These are phyloP conservation scores for Ustilago nuda DNA, from an alignment of 1,284 basidiomycete species.

Conservation along the genomic window DNA sequence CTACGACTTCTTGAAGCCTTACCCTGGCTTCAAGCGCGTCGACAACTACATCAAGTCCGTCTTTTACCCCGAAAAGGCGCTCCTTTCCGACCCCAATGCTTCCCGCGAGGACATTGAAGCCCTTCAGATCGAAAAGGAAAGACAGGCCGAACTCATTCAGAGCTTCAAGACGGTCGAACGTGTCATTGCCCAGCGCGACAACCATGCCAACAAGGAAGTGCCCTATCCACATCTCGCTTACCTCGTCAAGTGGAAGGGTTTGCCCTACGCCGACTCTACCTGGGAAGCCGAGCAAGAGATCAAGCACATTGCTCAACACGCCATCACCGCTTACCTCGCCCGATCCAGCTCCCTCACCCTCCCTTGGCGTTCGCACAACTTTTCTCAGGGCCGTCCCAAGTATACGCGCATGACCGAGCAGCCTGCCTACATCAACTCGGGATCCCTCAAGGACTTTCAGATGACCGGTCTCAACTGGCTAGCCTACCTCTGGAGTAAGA, in stretches of 20 bases:
- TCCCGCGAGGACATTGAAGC: slow-evolving; percentile 90
- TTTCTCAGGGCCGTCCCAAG: slow-evolving; percentile 79
- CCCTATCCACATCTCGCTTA: slow-evolving; percentile 79
- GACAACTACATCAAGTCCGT: slow-evolving; percentile 97
- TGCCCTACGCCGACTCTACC: slow-evolving; percentile 94
- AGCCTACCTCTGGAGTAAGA: slow-evolving; percentile 92
- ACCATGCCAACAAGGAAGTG: slow-evolving; percentile 73
- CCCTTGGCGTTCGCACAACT: slow-evolving; percentile 84
- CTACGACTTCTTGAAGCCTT: slow-evolving; percentile 88
- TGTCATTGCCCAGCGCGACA: slow-evolving; percentile 85
- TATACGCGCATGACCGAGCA: slow-evolving; percentile 90
- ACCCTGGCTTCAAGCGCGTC: slow-evolving; percentile 92
- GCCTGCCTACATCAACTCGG: slow-evolving; percentile 84
- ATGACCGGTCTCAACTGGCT: slow-evolving; percentile 98
- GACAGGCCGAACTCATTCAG: slow-evolving; percentile 88
- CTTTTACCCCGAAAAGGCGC: slow-evolving; percentile 78
- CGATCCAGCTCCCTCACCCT: slow-evolving; percentile 84
- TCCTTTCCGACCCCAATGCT: slow-evolving; percentile 77
- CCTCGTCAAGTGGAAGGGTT: slow-evolving; percentile 96
- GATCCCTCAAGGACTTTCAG: slow-evolving; percentile 96
- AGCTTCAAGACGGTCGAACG: slow-evolving; percentile 92
- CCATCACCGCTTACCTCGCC: slow-evolving; percentile 83
- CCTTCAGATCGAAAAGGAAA: slow-evolving; percentile 82
- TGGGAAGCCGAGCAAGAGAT: slow-evolving; percentile 88
- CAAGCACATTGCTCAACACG: slow-evolving; percentile 73